These are phyloP conservation scores for Polychaeton citri DNA, from an alignment of 2,329 filamentous ascomycete species.

Conservation along the genomic window DNA sequence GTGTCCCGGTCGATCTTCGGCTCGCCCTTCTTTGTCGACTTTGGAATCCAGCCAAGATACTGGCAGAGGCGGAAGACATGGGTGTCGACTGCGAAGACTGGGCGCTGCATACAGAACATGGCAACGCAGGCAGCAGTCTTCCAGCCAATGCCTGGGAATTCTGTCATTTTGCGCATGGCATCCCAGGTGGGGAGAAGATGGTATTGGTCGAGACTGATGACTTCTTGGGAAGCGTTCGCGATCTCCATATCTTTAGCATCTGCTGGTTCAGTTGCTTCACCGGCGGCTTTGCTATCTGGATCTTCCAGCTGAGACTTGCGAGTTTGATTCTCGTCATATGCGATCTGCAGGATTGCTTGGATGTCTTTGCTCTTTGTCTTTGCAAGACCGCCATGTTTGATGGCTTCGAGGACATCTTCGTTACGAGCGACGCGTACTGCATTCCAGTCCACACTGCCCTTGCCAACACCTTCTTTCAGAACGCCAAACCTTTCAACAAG, in stretches of 20 bases:
- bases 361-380: constrained; percentile 60
- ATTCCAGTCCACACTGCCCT: constrained; percentile 64
- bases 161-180: constrained; percentile 43
- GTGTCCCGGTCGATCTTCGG: constrained; percentile 35
- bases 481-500: constrained; percentile 53
- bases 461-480: constrained; percentile 48
- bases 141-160: constrained; percentile 50
- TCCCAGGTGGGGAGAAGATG: constrained; percentile 42
- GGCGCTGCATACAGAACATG: constrained; percentile 50
- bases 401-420: constrained; percentile 52
- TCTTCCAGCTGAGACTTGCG: constrained; percentile 37
- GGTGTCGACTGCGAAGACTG: constrained; percentile 52
- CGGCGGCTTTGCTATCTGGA: constrained; percentile 13
- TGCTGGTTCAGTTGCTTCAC: constrained; percentile 32
- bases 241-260: constrained; percentile 46
- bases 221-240: constrained; percentile 40
- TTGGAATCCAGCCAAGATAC: constrained; percentile 49
- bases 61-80: constrained; percentile 51
- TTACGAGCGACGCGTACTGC: constrained; percentile 47
- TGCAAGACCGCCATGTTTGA: constrained; percentile 57
- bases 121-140: constrained; percentile 54
- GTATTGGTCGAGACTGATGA: constrained; percentile 52
- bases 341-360: constrained; percentile 58
- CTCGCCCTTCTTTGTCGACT: constrained; percentile 28
- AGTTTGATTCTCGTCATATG: constrained; percentile 54